These are phyloP conservation scores for Phytopythium boreale DNA, from an alignment of 352 stramenopile species.

Conservation along the genomic window DNA sequence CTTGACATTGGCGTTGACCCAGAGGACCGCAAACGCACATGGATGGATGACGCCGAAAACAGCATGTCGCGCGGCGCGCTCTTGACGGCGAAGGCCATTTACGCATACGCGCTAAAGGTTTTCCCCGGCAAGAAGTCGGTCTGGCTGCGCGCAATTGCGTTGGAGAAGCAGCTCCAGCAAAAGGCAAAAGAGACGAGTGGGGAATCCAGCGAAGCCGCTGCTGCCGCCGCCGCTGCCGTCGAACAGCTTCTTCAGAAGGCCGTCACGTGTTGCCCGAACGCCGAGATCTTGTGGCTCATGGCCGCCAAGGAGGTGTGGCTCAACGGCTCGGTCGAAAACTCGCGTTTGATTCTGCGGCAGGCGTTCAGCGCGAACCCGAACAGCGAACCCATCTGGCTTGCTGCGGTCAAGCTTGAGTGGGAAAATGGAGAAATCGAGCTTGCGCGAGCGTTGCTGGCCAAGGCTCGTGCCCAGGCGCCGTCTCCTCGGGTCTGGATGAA, in stretches of 20 bases:
- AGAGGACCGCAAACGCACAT: conserved; percentile 96
- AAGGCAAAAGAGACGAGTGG: conserved; percentile 28
- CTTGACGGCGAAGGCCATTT: conserved; percentile 94
- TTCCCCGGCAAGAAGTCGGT: conserved; percentile 93
- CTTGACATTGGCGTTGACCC: conserved; percentile 94
- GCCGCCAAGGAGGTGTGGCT: conserved; percentile 97
- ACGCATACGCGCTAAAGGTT: conserved; percentile 88
- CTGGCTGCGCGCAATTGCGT: conserved; percentile 94
- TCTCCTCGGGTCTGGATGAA: conserved; percentile 97
- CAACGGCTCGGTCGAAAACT: conserved; percentile 91
- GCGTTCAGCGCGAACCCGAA: conserved; percentile 97
- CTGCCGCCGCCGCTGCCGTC: conserved; percentile 54
- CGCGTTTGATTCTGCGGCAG: conserved; percentile 93
- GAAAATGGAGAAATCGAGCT: conserved; percentile 97
- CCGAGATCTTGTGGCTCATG: conserved; percentile 98
- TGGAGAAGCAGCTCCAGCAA: conserved; percentile 95
- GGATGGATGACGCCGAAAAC: conserved; percentile 96
- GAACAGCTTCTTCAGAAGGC: conserved; percentile 91
- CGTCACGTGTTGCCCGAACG: conserved; percentile 91
- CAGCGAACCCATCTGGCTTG: conserved; percentile 95
- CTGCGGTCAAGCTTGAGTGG: conserved; percentile 98
- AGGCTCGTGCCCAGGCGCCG: conserved; percentile 77
- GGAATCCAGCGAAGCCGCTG: neutral
- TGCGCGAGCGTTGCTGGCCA: conserved; percentile 78
- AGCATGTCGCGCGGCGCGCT: conserved; percentile 81